phyloP scores from a whole-genome alignment of 495 filamentous ascomycete species.

The Gamarada debralockiae region DNA sequence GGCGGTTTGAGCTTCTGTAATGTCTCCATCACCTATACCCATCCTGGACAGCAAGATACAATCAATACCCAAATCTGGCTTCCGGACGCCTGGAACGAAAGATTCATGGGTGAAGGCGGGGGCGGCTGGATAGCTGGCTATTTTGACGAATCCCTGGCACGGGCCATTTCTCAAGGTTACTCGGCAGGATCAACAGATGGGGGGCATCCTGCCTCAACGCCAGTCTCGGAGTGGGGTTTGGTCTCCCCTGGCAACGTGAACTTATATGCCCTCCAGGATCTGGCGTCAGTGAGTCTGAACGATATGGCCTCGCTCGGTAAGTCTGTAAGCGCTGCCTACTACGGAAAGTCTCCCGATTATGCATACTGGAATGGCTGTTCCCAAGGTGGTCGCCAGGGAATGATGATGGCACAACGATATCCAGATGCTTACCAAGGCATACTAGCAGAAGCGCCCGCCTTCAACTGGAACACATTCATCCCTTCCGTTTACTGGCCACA shows the following conservation, averaged over 20 bases:
- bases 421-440: constrained; percentile 39
- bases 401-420: constrained; percentile 37
- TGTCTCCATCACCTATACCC: constrained; percentile 40
- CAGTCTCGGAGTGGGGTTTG: constrained; percentile 37
- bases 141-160: constrained; percentile 3
- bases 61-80: constrained; percentile 34
- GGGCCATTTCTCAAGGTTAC: constrained; percentile 32
- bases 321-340: constrained; percentile 26
- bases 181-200: constrained; percentile 36
- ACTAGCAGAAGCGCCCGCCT: constrained; percentile 31
- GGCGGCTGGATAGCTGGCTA: constrained; percentile 34
- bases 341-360: constrained; percentile 31
- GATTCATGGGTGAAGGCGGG: constrained; percentile 39
- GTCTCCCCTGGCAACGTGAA: constrained; percentile 38
- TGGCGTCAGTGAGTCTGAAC: constrained; percentile 27
- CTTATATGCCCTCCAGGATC: constrained; percentile 33
- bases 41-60: constrained; percentile 34
- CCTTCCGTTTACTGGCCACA: constrained; percentile 26
- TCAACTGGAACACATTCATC: constrained; percentile 28
- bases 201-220: constrained; percentile 22
- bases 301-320: constrained; percentile 33
- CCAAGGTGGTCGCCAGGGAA: constrained; percentile 38
- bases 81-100: constrained; percentile 37
- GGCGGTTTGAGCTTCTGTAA: constrained; percentile 36
- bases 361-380: constrained; percentile 45